Conservation (phyloP, 352 stramenopile genomes). For the Pythium sp. region DNA sequence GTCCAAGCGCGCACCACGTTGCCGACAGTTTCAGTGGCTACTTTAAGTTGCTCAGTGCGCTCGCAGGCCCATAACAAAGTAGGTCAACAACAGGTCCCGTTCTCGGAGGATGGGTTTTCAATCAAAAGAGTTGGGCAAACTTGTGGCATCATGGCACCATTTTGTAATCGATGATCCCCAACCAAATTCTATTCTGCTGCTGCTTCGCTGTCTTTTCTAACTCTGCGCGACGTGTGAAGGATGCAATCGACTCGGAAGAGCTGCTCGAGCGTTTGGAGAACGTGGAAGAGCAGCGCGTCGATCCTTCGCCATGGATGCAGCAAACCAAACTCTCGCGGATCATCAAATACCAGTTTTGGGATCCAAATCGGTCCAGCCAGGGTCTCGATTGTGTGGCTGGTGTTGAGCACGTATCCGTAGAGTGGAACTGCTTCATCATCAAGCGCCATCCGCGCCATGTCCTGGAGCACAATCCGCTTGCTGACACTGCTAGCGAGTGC, state of each 20-base stretch:
- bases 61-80: conserved; percentile 3
- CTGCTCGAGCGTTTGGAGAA: conserved; percentile 54
- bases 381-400: conserved; percentile 28
- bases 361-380: conserved; percentile 31
- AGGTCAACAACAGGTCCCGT: background rate
- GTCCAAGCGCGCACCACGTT: conserved; percentile 53
- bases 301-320: conserved; percentile 55
- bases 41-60: conserved; percentile 55
- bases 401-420: conserved; percentile 29
- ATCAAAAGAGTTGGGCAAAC: background rate
- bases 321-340: conserved; percentile 33
- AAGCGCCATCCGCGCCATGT: conserved; percentile 13
- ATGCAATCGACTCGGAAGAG: conserved; percentile 54
- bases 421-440: background rate
- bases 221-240: conserved; percentile 16
- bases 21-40: conserved; percentile 65
- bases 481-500: conserved; percentile 9
- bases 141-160: background rate
- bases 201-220: conserved; percentile 10
- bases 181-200: conserved; percentile 5
- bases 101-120: background rate
- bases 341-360: conserved; percentile 31
- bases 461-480: conserved; percentile 29
- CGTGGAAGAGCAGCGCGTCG: conserved; percentile 42
- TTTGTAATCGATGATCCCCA: background rate